phyloP scores from a whole-genome alignment of 805 yeast genomes.

The Torulaspora gathmanii region DNA sequence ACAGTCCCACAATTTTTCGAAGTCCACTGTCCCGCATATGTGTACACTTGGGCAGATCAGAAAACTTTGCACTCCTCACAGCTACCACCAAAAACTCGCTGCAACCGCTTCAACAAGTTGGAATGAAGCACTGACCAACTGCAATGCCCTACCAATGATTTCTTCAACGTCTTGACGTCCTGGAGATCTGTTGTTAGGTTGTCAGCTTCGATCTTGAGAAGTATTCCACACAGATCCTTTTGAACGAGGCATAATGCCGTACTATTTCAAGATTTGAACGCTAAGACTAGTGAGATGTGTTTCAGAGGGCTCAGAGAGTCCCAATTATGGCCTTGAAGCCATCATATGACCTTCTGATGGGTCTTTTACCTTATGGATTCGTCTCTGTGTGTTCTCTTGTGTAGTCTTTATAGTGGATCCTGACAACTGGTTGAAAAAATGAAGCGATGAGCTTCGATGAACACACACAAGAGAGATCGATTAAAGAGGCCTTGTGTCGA shows the following conservation, averaged over 20 bases:
- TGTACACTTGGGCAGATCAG: not conserved
- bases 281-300: no score
- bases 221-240: not conserved
- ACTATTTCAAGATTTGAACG: no score
- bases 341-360: no score
- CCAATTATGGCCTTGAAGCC: no score
- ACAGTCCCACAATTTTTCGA: slow-evolving; percentile 23
- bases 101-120: no score
- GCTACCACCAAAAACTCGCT: not conserved
- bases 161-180: no score
- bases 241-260: not conserved
- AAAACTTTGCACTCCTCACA: not conserved
- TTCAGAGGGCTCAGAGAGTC: no score
- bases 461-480: not conserved
- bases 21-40: slow-evolving; percentile 10
- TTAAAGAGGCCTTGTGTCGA: not conserved
- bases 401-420: not conserved
- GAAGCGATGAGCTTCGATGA: slow-evolving; percentile 2
- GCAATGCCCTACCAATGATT: no score
- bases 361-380: no score
- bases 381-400: not conserved
- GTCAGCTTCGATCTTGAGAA: not conserved
- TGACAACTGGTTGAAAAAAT: slow-evolving; percentile 1
- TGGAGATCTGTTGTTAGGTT: not conserved
- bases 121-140: no score